Base-by-base conservation (phyloP, 139 green algal genomes). In the Coccomyxa sp. region DNA sequence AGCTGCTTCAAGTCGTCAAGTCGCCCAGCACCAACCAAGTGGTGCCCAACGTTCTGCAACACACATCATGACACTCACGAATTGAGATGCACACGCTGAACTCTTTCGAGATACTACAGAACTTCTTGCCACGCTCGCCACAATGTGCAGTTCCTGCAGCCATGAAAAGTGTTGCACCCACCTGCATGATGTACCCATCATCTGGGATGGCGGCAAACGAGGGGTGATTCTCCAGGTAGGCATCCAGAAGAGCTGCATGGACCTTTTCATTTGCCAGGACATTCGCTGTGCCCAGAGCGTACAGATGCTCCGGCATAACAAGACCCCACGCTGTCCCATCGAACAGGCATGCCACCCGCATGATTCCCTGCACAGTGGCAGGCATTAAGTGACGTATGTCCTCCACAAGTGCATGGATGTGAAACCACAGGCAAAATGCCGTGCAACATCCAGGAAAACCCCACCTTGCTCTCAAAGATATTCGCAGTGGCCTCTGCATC, bases 111-210 rank as follows among this genome's bases (percentile, higher is more conserved):
- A 68, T 25, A 16, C 16, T 14, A 16, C 60, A 68, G 14, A 11
- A 71, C 9, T 25, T 25, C 63, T 71, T 21, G 63, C 4, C 7
- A 71, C 63, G 10, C 63, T 25, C 63, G 18, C 18, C 18, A 71
- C 18, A 71, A 25, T 71, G 21, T 71, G 4, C 63, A 71, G 63
- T 3, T 21, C 63, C 21, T 15, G 21, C 63, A 28, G 9, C 63
- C 71, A 77, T 15, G 71, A 25, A 79, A 67, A 30, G 57, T 81
- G 45, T 27, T 51, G 0, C 28, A 51, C 30, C 30, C 76, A 90
- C 85, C 75, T 89, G 86, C 75, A 95, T 83, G 68, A 96, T 90
- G 89, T 97, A 97, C 14, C 91, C 90, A 78, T 96, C 93, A 68
- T 95, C 91, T 11, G 76, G 79, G 0, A 93, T 67, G 18, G 82